A percentile compares a stretch with the other conserved stretches of the same genome.
Evolutionary conservation across 1,139 yeast genomes (phyloP).

Genomic region (Yamadazyma mexicana): DNA sequence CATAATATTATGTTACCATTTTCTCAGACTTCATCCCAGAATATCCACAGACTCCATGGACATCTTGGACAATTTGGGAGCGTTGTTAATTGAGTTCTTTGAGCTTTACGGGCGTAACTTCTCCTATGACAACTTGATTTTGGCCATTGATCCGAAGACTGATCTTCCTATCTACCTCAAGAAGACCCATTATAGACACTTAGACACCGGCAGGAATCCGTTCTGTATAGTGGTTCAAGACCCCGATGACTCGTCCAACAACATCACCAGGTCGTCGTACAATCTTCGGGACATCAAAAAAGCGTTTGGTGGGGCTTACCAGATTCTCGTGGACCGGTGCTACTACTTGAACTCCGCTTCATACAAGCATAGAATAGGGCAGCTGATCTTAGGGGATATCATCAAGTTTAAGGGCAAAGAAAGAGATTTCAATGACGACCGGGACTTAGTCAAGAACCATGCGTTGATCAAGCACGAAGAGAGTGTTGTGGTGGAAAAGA

Average conservation of each 20-base stretch:
- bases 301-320: slow-evolving; percentile 92
- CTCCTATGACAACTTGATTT: slow-evolving; percentile 77
- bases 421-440: slow-evolving; percentile 79
- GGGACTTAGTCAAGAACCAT: slow-evolving; percentile 61
- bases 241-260: slow-evolving; percentile 81
- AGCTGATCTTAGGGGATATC: slow-evolving; percentile 78
- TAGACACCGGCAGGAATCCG: slow-evolving; percentile 55
- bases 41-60: slow-evolving; percentile 65
- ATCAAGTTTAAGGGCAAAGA: slow-evolving; percentile 73
- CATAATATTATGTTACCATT: slow-evolving; percentile 83
- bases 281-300: slow-evolving; percentile 78
- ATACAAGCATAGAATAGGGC: slow-evolving; percentile 67
- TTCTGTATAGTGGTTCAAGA: slow-evolving; percentile 83
- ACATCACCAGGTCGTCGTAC: slow-evolving; percentile 83
- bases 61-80: slow-evolving; percentile 79
- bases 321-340: slow-evolving; percentile 71
- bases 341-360: slow-evolving; percentile 58
- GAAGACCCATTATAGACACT: slow-evolving; percentile 54
- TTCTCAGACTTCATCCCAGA: slow-evolving; percentile 79
- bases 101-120: slow-evolving; percentile 94
- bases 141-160: slow-evolving; percentile 55
- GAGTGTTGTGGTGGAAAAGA: not conserved
- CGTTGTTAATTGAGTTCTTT: slow-evolving; percentile 85
- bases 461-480: slow-evolving; percentile 41
- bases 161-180: slow-evolving; percentile 54